Evolutionary conservation across 23 red algal genomes (phyloP), one percentile per base, ranked within the genome.

Genomic region (Cyanidioschyzon merolae): DNA sequence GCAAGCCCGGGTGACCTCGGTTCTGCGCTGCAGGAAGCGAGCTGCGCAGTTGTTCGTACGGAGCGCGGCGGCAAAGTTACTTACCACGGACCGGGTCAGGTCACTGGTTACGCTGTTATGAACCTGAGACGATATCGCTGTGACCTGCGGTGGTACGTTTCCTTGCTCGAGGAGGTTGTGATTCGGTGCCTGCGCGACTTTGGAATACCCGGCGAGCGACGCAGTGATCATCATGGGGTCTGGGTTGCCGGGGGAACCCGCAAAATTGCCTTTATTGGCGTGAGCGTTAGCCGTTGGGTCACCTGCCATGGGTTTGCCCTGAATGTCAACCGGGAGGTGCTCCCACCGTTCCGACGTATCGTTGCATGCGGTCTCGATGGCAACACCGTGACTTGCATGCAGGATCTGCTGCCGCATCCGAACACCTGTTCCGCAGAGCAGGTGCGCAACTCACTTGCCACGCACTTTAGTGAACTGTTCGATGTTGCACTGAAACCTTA

Each of bases 11-110:
- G 25, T 3, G 50, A 96, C 68, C 82, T 90, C 0, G 45, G 80
- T 17, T 92, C 87, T 35, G 84, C 83, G 25, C 21, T 63, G 26
- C 30, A 40, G 26, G 30, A 37, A 31, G 37, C 85, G 31, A 45
- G 76, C 36, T 32, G 67, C 18, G 36, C 50, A 58, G 12, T 88
- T 37, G 58, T 84, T 2, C 87, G 92, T 30, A 96, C 88, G 0
- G 92, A 96, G 41, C 83, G 92, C 25, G 92, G 92, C 34, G 92
- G 92, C 1, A 83, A 96, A 37, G 86, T 96, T 2, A 96, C 92
- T 29, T 96, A 87, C 68, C 92, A 96, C 77, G 92, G 87, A 31
- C 92, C 92, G 1, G 92, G 92, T 25, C 92, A 96, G 68, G 40
- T 90, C 37, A 79, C 90, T 25, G 77, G 67, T 37, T 96, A 96